Conservation (phyloP, 371 early-diverging fungal species). For the Capillidium heterosporum region DNA sequence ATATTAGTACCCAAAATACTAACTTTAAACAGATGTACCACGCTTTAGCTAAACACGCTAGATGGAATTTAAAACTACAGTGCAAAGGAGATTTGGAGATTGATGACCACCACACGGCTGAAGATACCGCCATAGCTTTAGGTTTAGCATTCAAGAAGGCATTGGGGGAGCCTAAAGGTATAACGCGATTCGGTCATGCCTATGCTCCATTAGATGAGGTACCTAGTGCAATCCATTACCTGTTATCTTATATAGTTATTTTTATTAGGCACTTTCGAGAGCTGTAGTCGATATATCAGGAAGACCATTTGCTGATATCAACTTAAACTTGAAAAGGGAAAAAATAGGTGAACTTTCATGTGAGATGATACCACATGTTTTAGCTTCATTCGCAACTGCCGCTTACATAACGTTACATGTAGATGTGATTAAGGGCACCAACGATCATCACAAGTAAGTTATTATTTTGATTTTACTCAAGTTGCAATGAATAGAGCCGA, state of each 20-base stretch:
- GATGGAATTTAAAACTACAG: conserved; percentile 60
- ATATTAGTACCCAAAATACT: not conserved
- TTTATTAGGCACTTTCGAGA: conserved; percentile 56
- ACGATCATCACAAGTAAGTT: conserved; percentile 80
- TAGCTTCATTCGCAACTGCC: conserved; percentile 73
- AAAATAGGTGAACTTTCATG: conserved; percentile 72
- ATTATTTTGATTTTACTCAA: not conserved
- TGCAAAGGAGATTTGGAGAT: conserved; percentile 88
- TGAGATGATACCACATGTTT: conserved; percentile 94
- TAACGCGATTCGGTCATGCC: conserved; percentile 84
- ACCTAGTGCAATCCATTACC: not conserved
- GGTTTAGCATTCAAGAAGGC: conserved; percentile 86
- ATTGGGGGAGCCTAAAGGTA: conserved; percentile 74
- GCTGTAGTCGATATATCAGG: conserved; percentile 95
- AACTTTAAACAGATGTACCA: conserved; percentile 61
- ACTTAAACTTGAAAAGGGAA: conserved; percentile 73
- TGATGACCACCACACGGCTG: conserved; percentile 94
- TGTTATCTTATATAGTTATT: not conserved
- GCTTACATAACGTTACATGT: conserved; percentile 92
- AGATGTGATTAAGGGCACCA: conserved; percentile 76
- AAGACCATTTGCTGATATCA: conserved; percentile 65
- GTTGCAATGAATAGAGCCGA: conserved; percentile 44
- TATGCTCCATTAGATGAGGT: conserved; percentile 92
- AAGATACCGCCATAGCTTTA: conserved; percentile 85
- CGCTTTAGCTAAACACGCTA: conserved; percentile 85